These are phyloP conservation scores for Paramyrothecium roridum DNA, from an alignment of 2,329 filamentous ascomycete genomes.

Conservation along the genomic window DNA sequence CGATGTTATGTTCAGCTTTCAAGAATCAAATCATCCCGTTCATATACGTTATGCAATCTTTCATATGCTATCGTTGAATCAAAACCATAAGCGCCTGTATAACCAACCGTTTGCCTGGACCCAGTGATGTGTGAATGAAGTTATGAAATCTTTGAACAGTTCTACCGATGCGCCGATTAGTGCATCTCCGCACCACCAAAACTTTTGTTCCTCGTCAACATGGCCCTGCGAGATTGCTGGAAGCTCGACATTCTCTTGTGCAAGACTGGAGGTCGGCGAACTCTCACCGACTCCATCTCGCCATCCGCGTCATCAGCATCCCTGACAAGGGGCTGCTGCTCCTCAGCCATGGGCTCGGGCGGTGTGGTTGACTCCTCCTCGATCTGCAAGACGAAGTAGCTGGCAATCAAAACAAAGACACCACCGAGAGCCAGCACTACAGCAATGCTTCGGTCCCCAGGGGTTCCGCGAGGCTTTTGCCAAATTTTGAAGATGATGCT, in stretches of 20 bases:
- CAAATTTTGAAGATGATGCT: conserved; percentile 80
- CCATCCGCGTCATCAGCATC: not conserved
- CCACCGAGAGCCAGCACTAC: conserved; percentile 86
- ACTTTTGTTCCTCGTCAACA: conserved; percentile 45
- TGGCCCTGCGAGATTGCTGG: conserved; percentile 39
- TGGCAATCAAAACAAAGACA: conserved; percentile 71
- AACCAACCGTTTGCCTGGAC: not conserved
- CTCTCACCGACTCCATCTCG: not conserved
- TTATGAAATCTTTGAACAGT: not conserved
- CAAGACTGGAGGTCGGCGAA: not conserved
- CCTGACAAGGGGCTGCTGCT: conserved; percentile 33
- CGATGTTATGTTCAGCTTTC: not conserved
- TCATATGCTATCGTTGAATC: not conserved
- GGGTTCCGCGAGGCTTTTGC: conserved; percentile 81
- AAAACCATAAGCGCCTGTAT: not conserved
- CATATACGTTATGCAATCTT: not conserved
- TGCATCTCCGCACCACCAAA: conserved; percentile 43
- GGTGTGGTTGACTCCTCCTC: conserved; percentile 52
- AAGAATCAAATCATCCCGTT: not conserved
- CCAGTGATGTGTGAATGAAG: not conserved
- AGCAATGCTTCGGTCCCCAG: conserved; percentile 82
- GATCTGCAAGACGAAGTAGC: conserved; percentile 67
- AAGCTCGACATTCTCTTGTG: conserved; percentile 31
- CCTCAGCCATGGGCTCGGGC: conserved; percentile 33
- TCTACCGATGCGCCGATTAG: conserved; percentile 4